Conservation (phyloP, 768 basidiomycete genomes). For the Trametes gibbosa region DNA sequence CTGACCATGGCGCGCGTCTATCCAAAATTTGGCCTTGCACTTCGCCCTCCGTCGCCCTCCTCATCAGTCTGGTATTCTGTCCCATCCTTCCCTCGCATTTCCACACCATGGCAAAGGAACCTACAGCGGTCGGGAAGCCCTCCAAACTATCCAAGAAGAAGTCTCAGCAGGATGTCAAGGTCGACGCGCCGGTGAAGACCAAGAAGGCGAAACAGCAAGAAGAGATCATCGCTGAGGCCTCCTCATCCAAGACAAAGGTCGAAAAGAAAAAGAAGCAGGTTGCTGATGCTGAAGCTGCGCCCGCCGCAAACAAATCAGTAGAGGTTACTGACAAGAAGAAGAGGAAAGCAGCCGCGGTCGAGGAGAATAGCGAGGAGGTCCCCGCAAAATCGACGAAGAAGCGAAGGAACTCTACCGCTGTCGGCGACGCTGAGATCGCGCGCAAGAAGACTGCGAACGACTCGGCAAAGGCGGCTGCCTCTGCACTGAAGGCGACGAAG, state of each 20-base stretch:
- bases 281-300: background rate
- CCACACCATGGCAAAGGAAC: constrained; percentile 1
- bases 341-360: background rate
- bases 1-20: background rate
- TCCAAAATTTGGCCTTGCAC: constrained; percentile 6
- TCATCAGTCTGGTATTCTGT: background rate
- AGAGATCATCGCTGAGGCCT: background rate
- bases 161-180: constrained; percentile 13
- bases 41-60: background rate
- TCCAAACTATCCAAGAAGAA: constrained; percentile 23
- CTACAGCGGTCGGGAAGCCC: constrained; percentile 4
- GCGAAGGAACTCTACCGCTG: constrained; percentile 2
- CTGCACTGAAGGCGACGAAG: constrained; percentile 1
- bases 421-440: background rate
- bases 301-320: constrained; percentile 14
- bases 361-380: constrained; percentile 1
- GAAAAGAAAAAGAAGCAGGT: constrained; percentile 6
- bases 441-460: background rate
- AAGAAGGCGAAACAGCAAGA: constrained; percentile 4
- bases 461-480: background rate
- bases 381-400: constrained; percentile 7
- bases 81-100: background rate
- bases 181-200: constrained; percentile 12
- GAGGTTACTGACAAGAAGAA: constrained; percentile 8
- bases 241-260: background rate